Conservation (phyloP, 2,329 filamentous ascomycete genomes). For the Sclerotinia subarctica region DNA sequence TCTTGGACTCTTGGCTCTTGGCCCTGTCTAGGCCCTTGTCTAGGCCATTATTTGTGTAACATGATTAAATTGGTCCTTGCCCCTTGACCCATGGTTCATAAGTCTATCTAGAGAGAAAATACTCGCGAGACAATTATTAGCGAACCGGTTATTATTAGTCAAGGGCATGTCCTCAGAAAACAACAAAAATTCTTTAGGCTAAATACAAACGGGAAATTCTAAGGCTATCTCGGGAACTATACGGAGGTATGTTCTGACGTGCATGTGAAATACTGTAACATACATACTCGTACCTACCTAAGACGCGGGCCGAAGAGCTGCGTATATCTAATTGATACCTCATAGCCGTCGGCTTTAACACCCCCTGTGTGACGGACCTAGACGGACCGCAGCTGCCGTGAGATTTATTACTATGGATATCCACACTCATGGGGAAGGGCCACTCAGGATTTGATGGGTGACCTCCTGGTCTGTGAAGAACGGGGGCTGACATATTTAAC, state of each 20-base stretch:
- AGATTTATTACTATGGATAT: background rate
- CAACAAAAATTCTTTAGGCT: constrained; percentile 1
- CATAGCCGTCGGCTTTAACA: background rate
- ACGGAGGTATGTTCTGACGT: background rate
- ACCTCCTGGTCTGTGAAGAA: constrained; percentile 3
- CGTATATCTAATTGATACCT: background rate
- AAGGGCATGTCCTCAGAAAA: background rate
- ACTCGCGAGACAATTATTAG: background rate
- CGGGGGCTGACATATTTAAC: background rate
- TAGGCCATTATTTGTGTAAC: too few relatives aligned
- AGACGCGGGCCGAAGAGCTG: background rate
- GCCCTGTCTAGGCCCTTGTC: too few relatives aligned
- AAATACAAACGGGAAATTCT: background rate
- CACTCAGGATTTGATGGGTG: background rate
- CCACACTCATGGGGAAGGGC: background rate
- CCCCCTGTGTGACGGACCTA: background rate
- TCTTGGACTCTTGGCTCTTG: too few relatives aligned
- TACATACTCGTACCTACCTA: too few relatives aligned
- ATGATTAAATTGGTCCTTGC: too few relatives aligned
- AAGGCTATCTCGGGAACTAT: background rate
- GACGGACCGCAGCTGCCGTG: background rate
- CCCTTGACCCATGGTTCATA: too few relatives aligned
- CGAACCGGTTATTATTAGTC: background rate
- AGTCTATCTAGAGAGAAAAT: background rate
- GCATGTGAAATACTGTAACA: background rate